Conservation (phyloP, 2,329 filamentous ascomycete genomes). For the Raffaelea ambrosiae region DNA sequence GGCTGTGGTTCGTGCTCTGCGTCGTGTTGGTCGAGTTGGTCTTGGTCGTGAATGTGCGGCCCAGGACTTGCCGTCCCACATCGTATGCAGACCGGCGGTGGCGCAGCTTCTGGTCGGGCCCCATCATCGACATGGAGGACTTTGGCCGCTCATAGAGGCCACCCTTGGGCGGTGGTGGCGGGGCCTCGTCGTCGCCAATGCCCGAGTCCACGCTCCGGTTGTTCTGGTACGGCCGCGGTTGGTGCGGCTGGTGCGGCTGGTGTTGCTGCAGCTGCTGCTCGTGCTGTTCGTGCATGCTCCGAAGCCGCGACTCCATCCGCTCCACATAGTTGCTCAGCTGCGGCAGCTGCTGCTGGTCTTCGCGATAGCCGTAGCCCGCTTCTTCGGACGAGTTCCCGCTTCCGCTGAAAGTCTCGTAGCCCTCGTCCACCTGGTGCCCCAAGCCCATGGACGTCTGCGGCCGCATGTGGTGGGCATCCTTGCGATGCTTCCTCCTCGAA, state of each 20-base stretch:
- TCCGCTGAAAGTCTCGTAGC: slow-evolving; percentile 48
- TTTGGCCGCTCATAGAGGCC: slow-evolving; percentile 43
- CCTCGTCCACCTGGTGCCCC: slow-evolving; percentile 42
- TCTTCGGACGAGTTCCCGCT: slow-evolving; percentile 43
- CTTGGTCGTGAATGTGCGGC: slow-evolving; percentile 79
- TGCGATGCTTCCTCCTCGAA: slow-evolving; percentile 24
- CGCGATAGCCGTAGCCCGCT: slow-evolving; percentile 29
- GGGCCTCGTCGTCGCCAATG: slow-evolving; percentile 29
- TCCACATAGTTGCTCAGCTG: slow-evolving; percentile 81
- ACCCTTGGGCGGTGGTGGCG: slow-evolving; percentile 46
- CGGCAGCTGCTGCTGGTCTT: slow-evolving; percentile 50
- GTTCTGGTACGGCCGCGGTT: too few species aligned
- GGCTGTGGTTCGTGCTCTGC: slow-evolving; percentile 68
- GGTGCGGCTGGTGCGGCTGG: background rate
- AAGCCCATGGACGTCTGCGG: slow-evolving; percentile 72
- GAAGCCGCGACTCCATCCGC: slow-evolving; percentile 79
- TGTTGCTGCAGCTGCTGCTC: slow-evolving; percentile 2
- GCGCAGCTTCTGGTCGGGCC: slow-evolving; percentile 39
- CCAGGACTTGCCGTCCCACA: slow-evolving; percentile 59
- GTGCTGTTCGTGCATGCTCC: slow-evolving; percentile 58
- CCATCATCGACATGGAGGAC: slow-evolving; percentile 42
- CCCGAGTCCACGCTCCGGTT: slow-evolving; percentile 19
- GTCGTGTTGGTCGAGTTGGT: slow-evolving; percentile 71
- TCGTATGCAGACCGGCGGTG: slow-evolving; percentile 73
- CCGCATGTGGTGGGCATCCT: slow-evolving; percentile 25